phyloP scores from a whole-genome alignment of 106 monocot species.

The Allium cepa region DNA sequence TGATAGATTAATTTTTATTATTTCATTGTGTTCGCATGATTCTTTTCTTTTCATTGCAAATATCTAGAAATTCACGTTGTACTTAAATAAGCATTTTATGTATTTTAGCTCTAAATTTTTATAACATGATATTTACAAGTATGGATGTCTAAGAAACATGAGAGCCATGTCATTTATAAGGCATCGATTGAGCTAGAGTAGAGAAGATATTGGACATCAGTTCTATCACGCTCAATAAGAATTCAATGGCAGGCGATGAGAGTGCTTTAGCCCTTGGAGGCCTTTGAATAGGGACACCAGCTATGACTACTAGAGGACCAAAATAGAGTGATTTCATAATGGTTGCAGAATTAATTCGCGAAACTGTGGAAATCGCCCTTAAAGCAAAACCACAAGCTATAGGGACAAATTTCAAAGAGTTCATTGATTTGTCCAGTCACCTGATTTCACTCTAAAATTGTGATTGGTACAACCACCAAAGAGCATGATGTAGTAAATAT shows the following conservation, averaged over 20 bases:
- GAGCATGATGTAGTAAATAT: constrained; percentile 12
- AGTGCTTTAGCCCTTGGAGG: constrained; percentile 26
- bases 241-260: constrained; percentile 22
- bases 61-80: too few species aligned
- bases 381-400: constrained; percentile 13
- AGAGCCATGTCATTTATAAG: not conserved
- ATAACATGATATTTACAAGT: too few species aligned
- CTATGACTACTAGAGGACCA: constrained; percentile 28
- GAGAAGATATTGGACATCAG: constrained; percentile 23
- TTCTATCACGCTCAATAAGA: constrained; percentile 35
- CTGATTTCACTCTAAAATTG: constrained; percentile 22
- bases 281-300: constrained; percentile 27
- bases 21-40: not conserved
- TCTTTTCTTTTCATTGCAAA: too few species aligned
- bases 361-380: constrained; percentile 18
- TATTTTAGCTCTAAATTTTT: too few species aligned
- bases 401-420: constrained; percentile 22
- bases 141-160: too few species aligned
- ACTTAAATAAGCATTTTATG: too few species aligned
- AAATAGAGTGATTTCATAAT: constrained; percentile 16
- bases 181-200: constrained; percentile 21
- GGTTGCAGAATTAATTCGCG: constrained; percentile 19
- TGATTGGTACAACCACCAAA: constrained; percentile 47
- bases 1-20: constrained; percentile 14
- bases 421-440: constrained; percentile 12